These are phyloP conservation scores for Musa troglodytarum DNA, from an alignment of 176 grass and related monocot species.

Conservation along the genomic window DNA sequence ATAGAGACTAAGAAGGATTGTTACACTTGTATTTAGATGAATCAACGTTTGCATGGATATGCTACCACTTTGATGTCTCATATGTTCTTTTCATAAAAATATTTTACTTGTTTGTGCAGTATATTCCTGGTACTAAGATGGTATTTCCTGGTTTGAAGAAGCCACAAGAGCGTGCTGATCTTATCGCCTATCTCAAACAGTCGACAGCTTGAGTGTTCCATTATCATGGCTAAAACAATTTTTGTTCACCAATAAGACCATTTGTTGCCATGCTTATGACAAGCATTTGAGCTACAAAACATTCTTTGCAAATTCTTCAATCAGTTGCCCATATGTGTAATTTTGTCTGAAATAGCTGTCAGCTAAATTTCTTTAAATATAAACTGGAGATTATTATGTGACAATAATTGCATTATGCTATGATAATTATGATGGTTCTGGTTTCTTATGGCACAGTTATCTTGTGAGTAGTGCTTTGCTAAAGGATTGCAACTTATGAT, in stretches of 20 bases:
- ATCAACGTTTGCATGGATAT: background rate
- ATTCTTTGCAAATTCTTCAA: background rate
- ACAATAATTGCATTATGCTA: background rate
- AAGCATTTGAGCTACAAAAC: background rate
- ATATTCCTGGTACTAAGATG: constrained; percentile 15
- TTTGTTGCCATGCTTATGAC: background rate
- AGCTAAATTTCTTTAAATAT: background rate
- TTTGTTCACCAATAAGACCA: background rate
- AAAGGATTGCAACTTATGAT: too few species aligned
- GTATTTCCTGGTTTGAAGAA: constrained; percentile 13
- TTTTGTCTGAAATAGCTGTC: background rate
- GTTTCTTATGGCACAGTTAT: too few species aligned
- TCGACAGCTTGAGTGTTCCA: background rate
- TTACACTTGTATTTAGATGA: background rate
- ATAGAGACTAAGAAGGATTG: background rate
- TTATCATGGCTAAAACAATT: background rate
- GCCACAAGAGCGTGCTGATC: constrained; percentile 10
- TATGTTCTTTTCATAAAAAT: background rate
- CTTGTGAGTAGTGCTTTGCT: too few species aligned
- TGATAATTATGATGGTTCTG: too few species aligned
- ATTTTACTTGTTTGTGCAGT: constrained; percentile 3
- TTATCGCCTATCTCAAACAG: constrained; percentile 10
- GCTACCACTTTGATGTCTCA: background rate
- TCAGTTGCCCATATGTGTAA: background rate
- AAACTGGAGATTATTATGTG: background rate